Base-by-base conservation (phyloP, 768 basidiomycete genomes). In the Erythrobasidium yunnanense region DNA sequence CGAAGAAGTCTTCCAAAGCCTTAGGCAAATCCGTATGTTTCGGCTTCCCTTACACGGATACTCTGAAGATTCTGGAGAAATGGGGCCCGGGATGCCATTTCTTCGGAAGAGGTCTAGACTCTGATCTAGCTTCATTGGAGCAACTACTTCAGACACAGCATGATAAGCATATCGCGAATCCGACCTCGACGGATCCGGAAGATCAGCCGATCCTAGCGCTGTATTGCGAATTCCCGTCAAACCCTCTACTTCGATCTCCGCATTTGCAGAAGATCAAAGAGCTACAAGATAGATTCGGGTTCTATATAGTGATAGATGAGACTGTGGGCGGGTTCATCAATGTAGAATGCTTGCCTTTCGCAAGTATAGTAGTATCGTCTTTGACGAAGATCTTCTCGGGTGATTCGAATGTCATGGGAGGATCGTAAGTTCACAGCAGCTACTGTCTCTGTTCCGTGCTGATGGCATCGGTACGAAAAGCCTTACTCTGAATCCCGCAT, bases 1-100 rank as follows among this genome's bases (percentile, higher is more conserved):
- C 15, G 42, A 46, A 35, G 22, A 42, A n/a, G 11, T 42, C 38
- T n/a, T 42, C 38, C n/a, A 11, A 11, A 11, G 38, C 38, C 38
- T 42, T 76, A 27, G 85, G 83, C 8, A 95, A 92, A 78, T 92
- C 88, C 71, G 82, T 92, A 30, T 93, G 90, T 73, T 96, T 93
- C 71, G 93, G 93, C 17, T 99, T 96, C 76, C 86, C 91, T 0
- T 99, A 96, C 75, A 88, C 84, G 7, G 93, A 97, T 74, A 96
- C 93, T 3, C 82, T 93, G 66, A 96, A 96, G 76, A 82, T 92
- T 42, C 79, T 97, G 1, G 80, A 91, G 71, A 96, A 99, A 77
- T 97, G 91, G 90, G 93, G 93, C 0, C 88, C 88, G 1, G 93
- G 93, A 1, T 89, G 85, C 70, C 81, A 90, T 74, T 92, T 96